Evolutionary conservation across 2,329 filamentous ascomycete species (phyloP).

Genomic region (Trichoderma sp.): DNA sequence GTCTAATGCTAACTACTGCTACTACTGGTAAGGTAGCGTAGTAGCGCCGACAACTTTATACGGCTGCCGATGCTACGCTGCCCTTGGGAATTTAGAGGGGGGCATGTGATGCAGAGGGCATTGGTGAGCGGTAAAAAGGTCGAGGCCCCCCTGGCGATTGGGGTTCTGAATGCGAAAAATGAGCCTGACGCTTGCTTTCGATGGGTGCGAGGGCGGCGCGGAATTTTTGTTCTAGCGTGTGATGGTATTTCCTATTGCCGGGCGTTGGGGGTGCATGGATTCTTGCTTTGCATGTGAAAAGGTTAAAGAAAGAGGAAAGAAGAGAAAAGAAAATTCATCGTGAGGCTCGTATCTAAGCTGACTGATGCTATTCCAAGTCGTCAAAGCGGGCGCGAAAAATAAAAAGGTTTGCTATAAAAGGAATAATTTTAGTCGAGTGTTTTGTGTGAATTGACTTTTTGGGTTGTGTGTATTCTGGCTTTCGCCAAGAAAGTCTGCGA

Average conservation of each 20-base stretch:
- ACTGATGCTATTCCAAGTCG: neutral
- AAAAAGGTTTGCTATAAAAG: neutral
- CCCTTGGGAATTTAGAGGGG: neutral
- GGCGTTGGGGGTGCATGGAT: neutral
- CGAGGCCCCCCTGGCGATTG: neutral
- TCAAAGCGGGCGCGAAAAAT: neutral
- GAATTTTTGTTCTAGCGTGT: neutral
- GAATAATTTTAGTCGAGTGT: neutral
- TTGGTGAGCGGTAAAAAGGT: neutral
- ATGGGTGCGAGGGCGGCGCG: neutral
- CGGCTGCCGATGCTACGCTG: neutral
- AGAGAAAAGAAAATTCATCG: neutral
- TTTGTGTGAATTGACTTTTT: neutral
- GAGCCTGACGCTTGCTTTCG: neutral
- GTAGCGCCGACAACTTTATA: neutral
- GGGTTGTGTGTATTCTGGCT: neutral
- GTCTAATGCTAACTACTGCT: neutral
- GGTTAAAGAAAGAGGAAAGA: neutral
- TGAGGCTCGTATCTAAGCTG: neutral
- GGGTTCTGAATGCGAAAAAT: neutral
- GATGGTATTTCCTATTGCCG: neutral
- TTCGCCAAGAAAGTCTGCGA: neutral
- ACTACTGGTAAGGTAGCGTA: neutral
- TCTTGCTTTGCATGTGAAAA: neutral
- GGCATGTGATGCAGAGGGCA: neutral